Base-by-base conservation (phyloP, 352 stramenopile species). In the Phytophthora sp. region DNA sequence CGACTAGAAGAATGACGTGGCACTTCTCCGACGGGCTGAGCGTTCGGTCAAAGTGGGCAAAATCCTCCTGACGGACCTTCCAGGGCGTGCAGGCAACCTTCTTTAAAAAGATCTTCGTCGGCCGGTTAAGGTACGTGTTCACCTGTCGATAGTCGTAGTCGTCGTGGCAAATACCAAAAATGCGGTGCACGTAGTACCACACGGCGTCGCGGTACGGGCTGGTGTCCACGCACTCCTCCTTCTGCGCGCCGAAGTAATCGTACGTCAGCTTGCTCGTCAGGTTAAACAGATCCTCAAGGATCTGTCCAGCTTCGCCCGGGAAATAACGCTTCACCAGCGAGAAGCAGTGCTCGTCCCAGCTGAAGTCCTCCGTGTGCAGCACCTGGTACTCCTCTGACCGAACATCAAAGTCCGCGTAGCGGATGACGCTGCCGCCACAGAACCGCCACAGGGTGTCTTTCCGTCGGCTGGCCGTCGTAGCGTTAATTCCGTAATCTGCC, bases 321-420 rank as follows among this genome's bases (percentile, higher is more conserved):
- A 92, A 96, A 74, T 95, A 96, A 5, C 86, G 77, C 44, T 84
- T 86, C 27, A 96, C 82, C 27, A 95, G 80, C 23, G 88, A 92
- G 65, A 95, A 95, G 52, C 86, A 92, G 55, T 96, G 88, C 62
- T 96, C 86, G 49, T 92, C 88, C 88, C 88, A 96, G 62, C 82
- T 91, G 61, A 96, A 96, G 55, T 96, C 88, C 46, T 96, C 86
- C 15, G 88, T 95, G 55, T 96, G 85, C 24, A 96, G 68, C 56
- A 96, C 84, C 34, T 83, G 79, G 52, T 96, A 94, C 31, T 89
- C 79, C 37, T 77, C 56, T 1, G 86, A 93, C 20, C 77, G 76
- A n/a, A 95, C 84, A 65, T 96, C 86, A 70, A 96, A 96, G 70
- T 96, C 88, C 1, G 77, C 71, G 46, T 96, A 94, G 17, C 85